Conservation (phyloP, 768 basidiomycete genomes). For the Suillus cothurnatus region DNA sequence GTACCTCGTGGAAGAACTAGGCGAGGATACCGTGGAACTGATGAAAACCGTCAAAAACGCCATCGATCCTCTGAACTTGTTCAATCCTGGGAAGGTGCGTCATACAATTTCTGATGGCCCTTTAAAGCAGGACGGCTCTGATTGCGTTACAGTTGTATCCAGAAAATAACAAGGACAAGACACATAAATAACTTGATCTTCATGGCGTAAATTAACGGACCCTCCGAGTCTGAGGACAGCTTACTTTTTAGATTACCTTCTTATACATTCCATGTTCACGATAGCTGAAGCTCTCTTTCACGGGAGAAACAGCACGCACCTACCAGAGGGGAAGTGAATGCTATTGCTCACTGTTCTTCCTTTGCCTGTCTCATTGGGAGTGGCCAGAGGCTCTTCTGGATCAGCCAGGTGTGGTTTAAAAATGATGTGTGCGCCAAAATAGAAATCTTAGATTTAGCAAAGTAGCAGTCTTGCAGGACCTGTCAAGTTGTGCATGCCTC, state of each 20-base stretch:
- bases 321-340: background rate
- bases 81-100: constrained; percentile 81
- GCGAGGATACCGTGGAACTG: constrained; percentile 75
- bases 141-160: constrained; percentile 2
- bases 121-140: background rate
- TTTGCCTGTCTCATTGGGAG: background rate
- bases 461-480: background rate
- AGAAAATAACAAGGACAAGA: background rate
- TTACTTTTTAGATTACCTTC: background rate
- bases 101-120: background rate
- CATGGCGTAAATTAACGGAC: background rate
- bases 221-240: background rate
- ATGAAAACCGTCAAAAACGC: constrained; percentile 86
- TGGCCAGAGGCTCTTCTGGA: background rate
- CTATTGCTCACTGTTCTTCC: background rate
- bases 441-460: background rate
- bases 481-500: too few relatives aligned
- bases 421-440: background rate
- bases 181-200: background rate
- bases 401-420: background rate
- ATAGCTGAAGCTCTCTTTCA: background rate
- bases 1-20: constrained; percentile 83
- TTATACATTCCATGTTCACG: background rate
- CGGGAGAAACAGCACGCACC: background rate
- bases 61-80: constrained; percentile 76